A percentile compares a stretch with the other conserved stretches of the same genome.
Conservation (phyloP, 2,329 filamentous ascomycete genomes). For the Didymella glomerata region DNA sequence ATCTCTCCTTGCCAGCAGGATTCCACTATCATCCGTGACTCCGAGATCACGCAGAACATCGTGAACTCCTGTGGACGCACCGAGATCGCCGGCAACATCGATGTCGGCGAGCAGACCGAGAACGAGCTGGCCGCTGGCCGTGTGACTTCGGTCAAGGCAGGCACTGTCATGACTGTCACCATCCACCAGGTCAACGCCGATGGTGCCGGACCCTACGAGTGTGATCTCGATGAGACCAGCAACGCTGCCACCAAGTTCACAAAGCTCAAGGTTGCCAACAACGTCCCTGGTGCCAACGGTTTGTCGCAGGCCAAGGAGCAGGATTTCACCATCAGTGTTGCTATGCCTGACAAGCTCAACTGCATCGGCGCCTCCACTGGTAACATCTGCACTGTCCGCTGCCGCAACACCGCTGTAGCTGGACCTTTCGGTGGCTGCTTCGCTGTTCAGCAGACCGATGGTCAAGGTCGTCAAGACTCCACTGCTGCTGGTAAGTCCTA, state of each 20-base stretch:
- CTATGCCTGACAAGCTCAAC: conserved; percentile 64
- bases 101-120: conserved; percentile 51
- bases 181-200: conserved; percentile 70
- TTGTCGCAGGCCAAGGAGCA: conserved; percentile 65
- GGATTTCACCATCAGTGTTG: conserved; percentile 66
- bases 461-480: conserved; percentile 35
- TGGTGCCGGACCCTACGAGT: conserved; percentile 70
- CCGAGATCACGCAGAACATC: conserved; percentile 50
- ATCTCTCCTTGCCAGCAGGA: conserved; percentile 52
- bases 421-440: conserved; percentile 71
- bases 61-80: conserved; percentile 51
- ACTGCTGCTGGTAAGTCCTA: conserved; percentile 40
- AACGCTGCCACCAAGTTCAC: conserved; percentile 56
- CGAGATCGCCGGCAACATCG: conserved; percentile 50
- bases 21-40: conserved; percentile 48
- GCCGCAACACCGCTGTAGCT: conserved; percentile 67
- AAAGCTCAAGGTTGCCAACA: conserved; percentile 64
- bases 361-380: conserved; percentile 63
- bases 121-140: conserved; percentile 45
- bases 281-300: conserved; percentile 66
- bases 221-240: conserved; percentile 69
- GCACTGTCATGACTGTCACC: conserved; percentile 44
- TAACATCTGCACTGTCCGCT: conserved; percentile 69
- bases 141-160: conserved; percentile 39
- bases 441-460: conserved; percentile 65